These are phyloP conservation scores for Botryotinia convoluta DNA, from an alignment of 2,329 filamentous ascomycete genomes.

Conservation along the genomic window DNA sequence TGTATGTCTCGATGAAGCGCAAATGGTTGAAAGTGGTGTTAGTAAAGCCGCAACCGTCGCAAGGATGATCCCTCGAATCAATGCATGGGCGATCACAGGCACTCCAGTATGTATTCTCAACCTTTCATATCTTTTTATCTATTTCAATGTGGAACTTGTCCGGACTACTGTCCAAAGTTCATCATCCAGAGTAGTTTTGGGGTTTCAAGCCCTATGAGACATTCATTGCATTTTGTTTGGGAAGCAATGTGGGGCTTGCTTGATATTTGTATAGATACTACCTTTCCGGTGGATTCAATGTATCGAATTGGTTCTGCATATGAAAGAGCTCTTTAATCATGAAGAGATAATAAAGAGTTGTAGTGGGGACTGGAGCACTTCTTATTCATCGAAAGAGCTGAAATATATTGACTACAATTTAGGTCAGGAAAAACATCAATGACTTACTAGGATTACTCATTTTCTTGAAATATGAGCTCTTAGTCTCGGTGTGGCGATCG, in stretches of 20 bases:
- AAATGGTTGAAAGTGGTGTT: constrained; percentile 90
- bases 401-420: background rate
- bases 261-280: background rate
- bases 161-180: background rate
- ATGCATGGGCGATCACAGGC: constrained; percentile 90
- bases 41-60: constrained; percentile 80
- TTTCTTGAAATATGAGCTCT: constrained; percentile 79
- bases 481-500: constrained; percentile 68
- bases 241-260: background rate
- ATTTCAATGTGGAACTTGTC: background rate
- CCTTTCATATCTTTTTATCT: background rate
- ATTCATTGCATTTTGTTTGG: background rate
- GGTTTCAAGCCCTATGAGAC: background rate
- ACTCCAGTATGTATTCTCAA: constrained; percentile 64
- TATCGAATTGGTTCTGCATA: background rate
- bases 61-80: constrained; percentile 73
- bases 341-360: background rate
- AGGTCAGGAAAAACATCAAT: constrained; percentile 61
- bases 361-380: background rate
- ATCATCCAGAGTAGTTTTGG: background rate
- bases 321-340: background rate
- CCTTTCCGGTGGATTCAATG: background rate
- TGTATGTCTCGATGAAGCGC: constrained; percentile 73
- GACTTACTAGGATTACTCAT: constrained; percentile 79
- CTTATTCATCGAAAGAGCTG: background rate